These are phyloP conservation scores for Akebia trifoliata DNA, from an alignment of 164 flowering plant genomes.

Conservation along the genomic window DNA sequence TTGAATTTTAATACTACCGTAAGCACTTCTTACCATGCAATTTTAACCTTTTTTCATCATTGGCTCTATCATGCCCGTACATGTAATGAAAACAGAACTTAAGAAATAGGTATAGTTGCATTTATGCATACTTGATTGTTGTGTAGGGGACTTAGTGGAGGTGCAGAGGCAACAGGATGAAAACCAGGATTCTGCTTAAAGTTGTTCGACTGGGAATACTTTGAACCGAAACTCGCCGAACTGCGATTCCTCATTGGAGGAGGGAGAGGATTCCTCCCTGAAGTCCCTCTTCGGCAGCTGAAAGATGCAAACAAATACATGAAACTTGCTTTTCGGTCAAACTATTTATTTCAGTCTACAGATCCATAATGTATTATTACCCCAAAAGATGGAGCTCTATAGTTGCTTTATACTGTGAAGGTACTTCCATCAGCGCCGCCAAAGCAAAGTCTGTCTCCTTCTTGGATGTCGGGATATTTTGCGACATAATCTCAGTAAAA, in stretches of 20 bases:
- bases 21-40: no score
- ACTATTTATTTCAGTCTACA: background rate
- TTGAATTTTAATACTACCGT: no score
- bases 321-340: background rate
- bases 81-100: background rate
- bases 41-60: no score
- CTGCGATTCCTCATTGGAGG: constrained; percentile 17
- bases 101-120: no score
- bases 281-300: constrained; percentile 26
- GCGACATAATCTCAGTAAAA: constrained; percentile 47
- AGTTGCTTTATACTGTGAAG: constrained; percentile 47
- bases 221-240: constrained; percentile 6
- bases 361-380: constrained; percentile 16
- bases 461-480: constrained; percentile 14
- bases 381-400: constrained; percentile 39
- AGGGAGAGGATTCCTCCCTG: constrained; percentile 28
- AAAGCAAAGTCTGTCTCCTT: constrained; percentile 54
- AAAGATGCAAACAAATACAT: background rate
- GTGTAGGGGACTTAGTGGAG: constrained; percentile 12
- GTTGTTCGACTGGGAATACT: constrained; percentile 11
- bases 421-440: constrained; percentile 52
- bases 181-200: constrained; percentile 13
- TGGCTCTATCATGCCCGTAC: no score
- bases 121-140: constrained; percentile 15
- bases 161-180: constrained; percentile 15